These are phyloP conservation scores for Diaporthe sp. DNA, from an alignment of 2,329 filamentous ascomycete genomes.

Conservation along the genomic window DNA sequence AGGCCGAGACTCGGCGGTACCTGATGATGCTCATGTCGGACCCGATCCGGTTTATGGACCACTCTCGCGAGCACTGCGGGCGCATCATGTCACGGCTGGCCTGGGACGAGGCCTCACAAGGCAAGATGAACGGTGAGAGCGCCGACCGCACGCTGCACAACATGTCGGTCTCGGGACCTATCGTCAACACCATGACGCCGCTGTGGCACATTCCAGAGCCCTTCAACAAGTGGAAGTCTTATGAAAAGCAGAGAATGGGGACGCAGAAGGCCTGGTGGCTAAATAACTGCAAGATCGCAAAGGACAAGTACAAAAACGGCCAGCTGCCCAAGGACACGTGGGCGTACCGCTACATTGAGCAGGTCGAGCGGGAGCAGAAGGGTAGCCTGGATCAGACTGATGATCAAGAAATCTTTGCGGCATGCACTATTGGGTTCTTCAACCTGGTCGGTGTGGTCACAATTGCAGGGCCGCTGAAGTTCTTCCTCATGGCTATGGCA, in stretches of 20 bases:
- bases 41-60: constrained; percentile 59
- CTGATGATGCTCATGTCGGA: constrained; percentile 62
- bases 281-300: constrained; percentile 56
- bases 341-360: constrained; percentile 62
- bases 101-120: constrained; percentile 64
- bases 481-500: constrained; percentile 66
- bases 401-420: constrained; percentile 61
- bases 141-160: constrained; percentile 62
- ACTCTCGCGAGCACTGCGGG: constrained; percentile 63
- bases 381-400: constrained; percentile 54
- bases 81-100: constrained; percentile 64
- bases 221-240: constrained; percentile 63
- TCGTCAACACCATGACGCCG: constrained; percentile 64
- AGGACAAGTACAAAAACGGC: constrained; percentile 55
- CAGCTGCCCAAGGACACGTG: constrained; percentile 61
- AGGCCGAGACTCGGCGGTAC: constrained; percentile 60
- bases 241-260: constrained; percentile 58
- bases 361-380: constrained; percentile 57
- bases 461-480: constrained; percentile 63
- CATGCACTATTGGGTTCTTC: constrained; percentile 66
- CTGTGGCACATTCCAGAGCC: constrained; percentile 60
- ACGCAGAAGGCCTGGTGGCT: constrained; percentile 62
- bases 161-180: constrained; percentile 66
- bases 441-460: constrained; percentile 66
- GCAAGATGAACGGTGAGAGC: constrained; percentile 59